Base-by-base conservation (phyloP, 352 stramenopile species). In the Phytophthora quininea region DNA sequence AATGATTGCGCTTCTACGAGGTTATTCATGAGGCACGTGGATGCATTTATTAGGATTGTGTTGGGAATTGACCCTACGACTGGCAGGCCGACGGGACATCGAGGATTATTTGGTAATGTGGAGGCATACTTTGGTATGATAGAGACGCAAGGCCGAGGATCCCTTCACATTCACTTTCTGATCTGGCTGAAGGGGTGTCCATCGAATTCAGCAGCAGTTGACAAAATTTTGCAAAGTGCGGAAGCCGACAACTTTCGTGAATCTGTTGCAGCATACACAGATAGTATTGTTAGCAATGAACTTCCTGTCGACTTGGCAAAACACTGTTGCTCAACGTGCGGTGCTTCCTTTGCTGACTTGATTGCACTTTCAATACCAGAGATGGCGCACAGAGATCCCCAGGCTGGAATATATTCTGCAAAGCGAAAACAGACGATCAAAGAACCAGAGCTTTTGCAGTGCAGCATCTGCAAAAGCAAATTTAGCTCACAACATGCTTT, bases 81-180 rank as follows among this genome's bases (percentile, higher is more conserved):
- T 38, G 10, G 30, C 0, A 58, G 54, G 15, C n/a, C 6, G 33
- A 0, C 55, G 12, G 3, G 15, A 15, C 45, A 48, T 38, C 38
- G 48, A 3, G 58, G 49, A 1, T 29, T 65, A 2, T 56, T 65
- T 40, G 58, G 58, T 3, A 27, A 47, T 31, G 38, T 65, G 2
- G 37, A 37, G 12, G 49, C 58, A 0, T 65, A 54, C 24, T 58
- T 59, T 5, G 58, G 58, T n/a, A 59, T 65, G 58, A 33, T 65
- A 1, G 49, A 54, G 15, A 54, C 58, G 4, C 49, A 54, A 46
- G 58, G 58, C 2, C 49, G 58, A 9, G 58, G 58, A 5, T 52
- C 58, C 1, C 38, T 64, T 30, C 58, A 64, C 9, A 52, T 52
- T 3, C 58, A 58, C 29, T 64, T 64, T 64, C 19, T 64, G 7